Conservation (phyloP, 164 flowering plant genomes). For the Stephania cephalantha region DNA sequence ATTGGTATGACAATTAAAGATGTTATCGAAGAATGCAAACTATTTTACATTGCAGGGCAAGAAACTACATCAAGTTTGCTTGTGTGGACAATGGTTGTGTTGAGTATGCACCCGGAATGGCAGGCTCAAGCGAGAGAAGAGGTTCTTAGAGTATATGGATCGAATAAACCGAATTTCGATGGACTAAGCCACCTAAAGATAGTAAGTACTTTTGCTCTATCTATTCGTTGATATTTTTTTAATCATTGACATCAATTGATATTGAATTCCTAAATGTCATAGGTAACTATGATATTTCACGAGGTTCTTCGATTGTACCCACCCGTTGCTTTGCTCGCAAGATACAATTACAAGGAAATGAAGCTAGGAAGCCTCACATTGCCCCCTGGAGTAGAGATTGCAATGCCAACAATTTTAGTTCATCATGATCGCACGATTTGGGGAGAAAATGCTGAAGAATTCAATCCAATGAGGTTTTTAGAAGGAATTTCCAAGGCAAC, state of each 20-base stretch:
- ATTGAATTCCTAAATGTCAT: neutral
- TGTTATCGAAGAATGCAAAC: too few relatives aligned
- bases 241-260: neutral
- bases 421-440: constrained; percentile 11
- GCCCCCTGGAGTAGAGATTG: constrained; percentile 3
- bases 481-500: too few relatives aligned
- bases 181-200: constrained; percentile 14
- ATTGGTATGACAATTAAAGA: too few relatives aligned
- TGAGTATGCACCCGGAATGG: constrained; percentile 10
- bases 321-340: neutral
- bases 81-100: too few relatives aligned
- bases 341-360: neutral
- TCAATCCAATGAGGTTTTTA: neutral
- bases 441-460: constrained; percentile 16
- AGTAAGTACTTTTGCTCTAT: constrained; percentile 9
- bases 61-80: too few relatives aligned
- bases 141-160: constrained; percentile 11
- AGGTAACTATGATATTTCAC: constrained; percentile 6
- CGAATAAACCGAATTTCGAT: constrained; percentile 12
- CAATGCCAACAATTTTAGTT: neutral
- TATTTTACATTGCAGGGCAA: too few relatives aligned
- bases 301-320: constrained; percentile 17
- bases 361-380: neutral
- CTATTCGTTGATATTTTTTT: neutral
- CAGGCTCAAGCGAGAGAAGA: constrained; percentile 12